Evolutionary conservation across 1,284 basidiomycete species (phyloP).

Genomic region (Lignosus rhinocerotis): DNA sequence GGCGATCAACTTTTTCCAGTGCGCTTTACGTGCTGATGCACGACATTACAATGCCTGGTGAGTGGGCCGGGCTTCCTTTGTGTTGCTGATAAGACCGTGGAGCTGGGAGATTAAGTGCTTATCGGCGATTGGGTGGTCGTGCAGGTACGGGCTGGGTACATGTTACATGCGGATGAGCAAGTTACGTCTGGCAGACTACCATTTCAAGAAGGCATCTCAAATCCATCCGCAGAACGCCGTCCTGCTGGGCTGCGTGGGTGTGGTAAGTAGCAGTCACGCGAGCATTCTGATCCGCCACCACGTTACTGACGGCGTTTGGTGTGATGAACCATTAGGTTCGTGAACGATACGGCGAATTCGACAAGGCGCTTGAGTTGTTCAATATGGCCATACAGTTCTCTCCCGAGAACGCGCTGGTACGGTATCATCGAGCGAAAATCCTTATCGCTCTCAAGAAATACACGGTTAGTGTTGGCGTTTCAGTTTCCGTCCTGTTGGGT

Average conservation of each 20-base stretch:
- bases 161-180: constrained; percentile 93
- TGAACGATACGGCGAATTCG: constrained; percentile 75
- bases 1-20: constrained; percentile 87
- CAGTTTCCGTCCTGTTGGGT: constrained; percentile 18
- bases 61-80: constrained; percentile 30
- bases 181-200: constrained; percentile 88
- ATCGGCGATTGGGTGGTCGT: constrained; percentile 6
- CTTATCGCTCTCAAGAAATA: constrained; percentile 82
- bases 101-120: constrained; percentile 2
- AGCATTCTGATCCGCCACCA: constrained; percentile 8
- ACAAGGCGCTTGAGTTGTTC: constrained; percentile 75
- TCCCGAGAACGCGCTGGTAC: constrained; percentile 85
- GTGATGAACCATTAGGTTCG: constrained; percentile 57
- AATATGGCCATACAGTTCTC: constrained; percentile 74
- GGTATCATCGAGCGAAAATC: constrained; percentile 89
- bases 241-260: constrained; percentile 85
- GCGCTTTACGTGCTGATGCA: constrained; percentile 82
- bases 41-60: constrained; percentile 97
- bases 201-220: constrained; percentile 85
- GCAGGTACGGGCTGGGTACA: constrained; percentile 94
- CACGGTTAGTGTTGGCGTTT: constrained; percentile 56
- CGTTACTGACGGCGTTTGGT: constrained; percentile 26
- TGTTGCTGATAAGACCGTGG: constrained; percentile 9
- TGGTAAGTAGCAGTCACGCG: constrained; percentile 55
- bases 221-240: constrained; percentile 93